Evolutionary conservation across 164 flowering plant genomes (phyloP).

Genomic region (Platanus orientalis): DNA sequence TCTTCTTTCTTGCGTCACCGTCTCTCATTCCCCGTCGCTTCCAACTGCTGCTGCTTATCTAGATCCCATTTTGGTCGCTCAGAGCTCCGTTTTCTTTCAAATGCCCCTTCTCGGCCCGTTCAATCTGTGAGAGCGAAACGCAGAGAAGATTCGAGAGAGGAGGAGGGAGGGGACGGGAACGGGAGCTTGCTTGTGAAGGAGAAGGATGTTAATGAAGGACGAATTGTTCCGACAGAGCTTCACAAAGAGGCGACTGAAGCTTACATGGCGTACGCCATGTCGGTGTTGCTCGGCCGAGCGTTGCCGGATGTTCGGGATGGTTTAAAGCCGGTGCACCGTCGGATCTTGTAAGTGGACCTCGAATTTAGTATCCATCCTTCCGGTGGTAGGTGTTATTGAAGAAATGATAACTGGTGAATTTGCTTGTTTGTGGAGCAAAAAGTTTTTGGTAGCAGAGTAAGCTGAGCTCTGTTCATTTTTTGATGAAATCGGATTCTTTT

Average conservation of each 20-base stretch:
- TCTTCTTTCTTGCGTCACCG: slow-evolving; percentile 16
- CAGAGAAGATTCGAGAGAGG: slow-evolving; percentile 26
- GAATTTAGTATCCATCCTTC: neutral
- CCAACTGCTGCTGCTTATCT: slow-evolving; percentile 3
- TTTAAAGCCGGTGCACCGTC: slow-evolving; percentile 89
- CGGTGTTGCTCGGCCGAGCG: slow-evolving; percentile 89
- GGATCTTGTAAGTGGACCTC: slow-evolving; percentile 61
- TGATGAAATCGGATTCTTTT: too few species aligned
- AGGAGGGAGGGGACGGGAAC: slow-evolving; percentile 27
- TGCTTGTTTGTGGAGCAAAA: neutral
- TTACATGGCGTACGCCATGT: slow-evolving; percentile 90
- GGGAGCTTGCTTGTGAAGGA: slow-evolving; percentile 40
- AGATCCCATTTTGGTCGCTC: slow-evolving; percentile 15
- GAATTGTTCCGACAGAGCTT: slow-evolving; percentile 64
- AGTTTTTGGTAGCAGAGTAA: neutral
- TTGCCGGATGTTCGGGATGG: slow-evolving; percentile 96
- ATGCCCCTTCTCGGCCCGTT: slow-evolving; percentile 12
- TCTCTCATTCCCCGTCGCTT: slow-evolving; percentile 4
- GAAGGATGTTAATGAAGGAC: slow-evolving; percentile 28
- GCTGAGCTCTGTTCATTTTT: neutral
- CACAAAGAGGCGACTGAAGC: slow-evolving; percentile 95
- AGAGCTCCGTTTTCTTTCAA: slow-evolving; percentile 43
- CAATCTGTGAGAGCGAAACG: slow-evolving; percentile 25
- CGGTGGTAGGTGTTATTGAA: neutral
- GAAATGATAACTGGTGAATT: neutral